Evolutionary conservation across 2,329 filamentous ascomycete genomes (phyloP).

Genomic region (Lachnellula suecica): DNA sequence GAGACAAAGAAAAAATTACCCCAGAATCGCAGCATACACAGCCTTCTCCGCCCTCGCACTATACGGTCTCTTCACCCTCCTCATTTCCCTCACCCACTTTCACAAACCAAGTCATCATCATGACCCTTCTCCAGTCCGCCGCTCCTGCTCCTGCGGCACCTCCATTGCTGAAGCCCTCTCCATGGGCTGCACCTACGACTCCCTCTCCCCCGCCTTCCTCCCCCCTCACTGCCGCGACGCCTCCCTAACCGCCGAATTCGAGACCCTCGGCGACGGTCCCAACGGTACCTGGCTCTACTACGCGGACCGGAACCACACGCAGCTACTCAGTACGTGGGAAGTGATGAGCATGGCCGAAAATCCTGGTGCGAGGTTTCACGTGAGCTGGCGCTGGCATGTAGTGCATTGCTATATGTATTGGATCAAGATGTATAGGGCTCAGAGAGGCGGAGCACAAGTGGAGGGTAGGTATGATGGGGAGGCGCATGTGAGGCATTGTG

Average conservation of each 20-base stretch:
- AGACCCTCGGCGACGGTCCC: conserved; percentile 28
- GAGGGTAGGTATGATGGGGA: conserved; percentile 26
- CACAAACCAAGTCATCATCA: not conserved
- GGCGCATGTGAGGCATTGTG: conserved; percentile 17
- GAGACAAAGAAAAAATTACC: not conserved
- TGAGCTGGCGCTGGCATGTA: conserved; percentile 31
- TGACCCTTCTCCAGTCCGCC: no score
- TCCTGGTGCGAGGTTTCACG: conserved; percentile 18
- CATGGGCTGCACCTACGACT: conserved; percentile 35
- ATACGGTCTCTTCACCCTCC: not conserved
- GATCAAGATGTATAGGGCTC: conserved; percentile 27
- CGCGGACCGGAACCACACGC: conserved; percentile 27
- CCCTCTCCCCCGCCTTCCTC: conserved; percentile 36
- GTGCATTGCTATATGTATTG: conserved; percentile 36
- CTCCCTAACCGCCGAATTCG: conserved; percentile 35
- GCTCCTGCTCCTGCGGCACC: conserved; percentile 34
- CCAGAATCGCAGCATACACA: not conserved
- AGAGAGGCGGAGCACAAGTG: conserved; percentile 17
- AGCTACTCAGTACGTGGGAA: conserved; percentile 14
- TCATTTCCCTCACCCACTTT: not conserved
- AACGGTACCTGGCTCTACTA: conserved; percentile 35
- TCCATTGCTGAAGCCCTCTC: conserved; percentile 29
- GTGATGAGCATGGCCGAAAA: conserved; percentile 23
- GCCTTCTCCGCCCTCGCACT: not conserved
- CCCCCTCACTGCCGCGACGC: conserved; percentile 34